Conservation (phyloP, 208 protist species). For the Leishmania major region DNA sequence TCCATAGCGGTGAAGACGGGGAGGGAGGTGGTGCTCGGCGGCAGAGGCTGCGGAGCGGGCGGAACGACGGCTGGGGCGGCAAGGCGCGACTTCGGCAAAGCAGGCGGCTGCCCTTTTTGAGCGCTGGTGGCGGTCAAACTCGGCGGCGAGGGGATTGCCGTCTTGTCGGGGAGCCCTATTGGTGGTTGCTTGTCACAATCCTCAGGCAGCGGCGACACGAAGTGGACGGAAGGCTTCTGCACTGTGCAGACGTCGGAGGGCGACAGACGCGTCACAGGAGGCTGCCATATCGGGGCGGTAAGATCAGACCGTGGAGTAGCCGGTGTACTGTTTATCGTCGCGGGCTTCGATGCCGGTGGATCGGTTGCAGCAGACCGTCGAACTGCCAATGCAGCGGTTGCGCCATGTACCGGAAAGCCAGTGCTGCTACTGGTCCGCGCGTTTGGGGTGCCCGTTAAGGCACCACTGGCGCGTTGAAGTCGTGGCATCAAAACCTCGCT, state of each 20-base stretch:
- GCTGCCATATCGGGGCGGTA: neutral
- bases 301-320: neutral
- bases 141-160: neutral
- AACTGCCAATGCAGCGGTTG: neutral
- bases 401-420: neutral
- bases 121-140: neutral
- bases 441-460: neutral
- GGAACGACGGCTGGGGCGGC: neutral
- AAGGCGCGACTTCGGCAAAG: neutral
- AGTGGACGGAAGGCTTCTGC: neutral
- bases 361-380: neutral
- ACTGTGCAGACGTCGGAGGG: neutral
- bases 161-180: neutral
- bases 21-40: neutral
- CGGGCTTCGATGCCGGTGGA: neutral
- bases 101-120: neutral
- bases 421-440: neutral
- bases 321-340: neutral
- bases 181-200: no score
- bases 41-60: slow-evolving; percentile 4
- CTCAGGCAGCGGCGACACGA: neutral
- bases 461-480: neutral
- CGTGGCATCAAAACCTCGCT: neutral
- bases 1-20: slow-evolving; percentile 31
- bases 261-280: neutral